These are phyloP conservation scores for Trichophyton benhamiae DNA, from an alignment of 2,329 filamentous ascomycete species.

Conservation along the genomic window DNA sequence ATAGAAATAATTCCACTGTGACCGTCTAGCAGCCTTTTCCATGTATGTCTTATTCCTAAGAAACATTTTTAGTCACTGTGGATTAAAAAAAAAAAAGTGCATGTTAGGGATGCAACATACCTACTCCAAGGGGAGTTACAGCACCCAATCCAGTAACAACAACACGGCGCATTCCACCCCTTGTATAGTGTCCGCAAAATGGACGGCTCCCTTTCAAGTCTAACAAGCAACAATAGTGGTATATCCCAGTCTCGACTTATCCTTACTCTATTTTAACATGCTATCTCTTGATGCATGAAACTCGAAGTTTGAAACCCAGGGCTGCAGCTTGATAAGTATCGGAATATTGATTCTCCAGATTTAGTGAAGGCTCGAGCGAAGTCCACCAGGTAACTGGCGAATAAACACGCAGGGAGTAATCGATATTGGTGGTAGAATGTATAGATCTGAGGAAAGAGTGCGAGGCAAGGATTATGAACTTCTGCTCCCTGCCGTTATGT, in stretches of 20 bases:
- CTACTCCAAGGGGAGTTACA: slow-evolving; percentile 72
- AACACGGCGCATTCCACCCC: slow-evolving; percentile 45
- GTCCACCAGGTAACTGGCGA: neutral
- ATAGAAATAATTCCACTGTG: slow-evolving; percentile 71
- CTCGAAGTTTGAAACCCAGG: too few species aligned
- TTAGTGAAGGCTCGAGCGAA: too few species aligned
- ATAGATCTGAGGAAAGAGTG: neutral
- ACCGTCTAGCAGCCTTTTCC: slow-evolving; percentile 67
- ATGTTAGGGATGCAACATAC: slow-evolving; percentile 26
- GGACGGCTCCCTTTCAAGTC: neutral
- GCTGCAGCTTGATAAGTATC: neutral
- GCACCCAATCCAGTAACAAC: slow-evolving; percentile 75
- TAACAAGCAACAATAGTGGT: neutral
- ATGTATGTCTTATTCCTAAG: slow-evolving; percentile 57
- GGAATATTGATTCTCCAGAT: neutral
- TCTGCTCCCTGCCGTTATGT: neutral
- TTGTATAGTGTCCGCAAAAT: neutral
- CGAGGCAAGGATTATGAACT: neutral
- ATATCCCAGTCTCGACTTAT: neutral
- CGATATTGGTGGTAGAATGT: neutral
- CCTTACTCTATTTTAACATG: neutral
- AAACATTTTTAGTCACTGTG: neutral
- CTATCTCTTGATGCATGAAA: neutral
- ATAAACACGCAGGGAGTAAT: neutral
- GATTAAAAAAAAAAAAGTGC: too few species aligned